These are phyloP conservation scores for Fistulinella cinereoalba DNA, from an alignment of 1,284 basidiomycete genomes.

Conservation along the genomic window DNA sequence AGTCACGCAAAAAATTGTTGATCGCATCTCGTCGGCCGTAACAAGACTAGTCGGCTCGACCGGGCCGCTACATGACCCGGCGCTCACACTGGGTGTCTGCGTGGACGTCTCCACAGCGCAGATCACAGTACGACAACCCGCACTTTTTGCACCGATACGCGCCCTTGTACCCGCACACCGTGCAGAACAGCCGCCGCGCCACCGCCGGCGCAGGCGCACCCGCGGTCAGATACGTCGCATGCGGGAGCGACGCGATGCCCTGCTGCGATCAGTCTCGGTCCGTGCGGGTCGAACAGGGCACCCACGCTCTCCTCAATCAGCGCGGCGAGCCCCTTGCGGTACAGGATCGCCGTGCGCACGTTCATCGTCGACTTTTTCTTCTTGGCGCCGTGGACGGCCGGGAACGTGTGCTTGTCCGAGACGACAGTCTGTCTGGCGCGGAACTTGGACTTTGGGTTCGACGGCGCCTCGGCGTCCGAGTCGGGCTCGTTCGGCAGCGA, in stretches of 20 bases:
- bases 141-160: constrained; percentile 60
- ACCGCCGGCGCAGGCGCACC: constrained; percentile 44
- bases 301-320: constrained; percentile 78
- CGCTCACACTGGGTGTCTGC: constrained; percentile 62
- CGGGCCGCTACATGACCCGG: constrained; percentile 40
- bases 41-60: too few species aligned
- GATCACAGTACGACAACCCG: constrained; percentile 56
- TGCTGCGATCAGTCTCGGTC: constrained; percentile 26
- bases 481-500: constrained; percentile 45
- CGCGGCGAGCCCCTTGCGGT: constrained; percentile 70
- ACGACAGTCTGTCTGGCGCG: constrained; percentile 64
- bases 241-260: constrained; percentile 55
- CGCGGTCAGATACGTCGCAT: constrained; percentile 60
- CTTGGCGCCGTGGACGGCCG: constrained; percentile 33
- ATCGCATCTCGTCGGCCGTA: too few species aligned
- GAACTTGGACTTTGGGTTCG: constrained; percentile 46
- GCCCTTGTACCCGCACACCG: constrained; percentile 69
- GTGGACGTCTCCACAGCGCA: constrained; percentile 54
- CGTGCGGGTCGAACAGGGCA: constrained; percentile 6
- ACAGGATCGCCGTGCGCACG: constrained; percentile 72
- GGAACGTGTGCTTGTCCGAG: constrained; percentile 63
- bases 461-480: constrained; percentile 34
- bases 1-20: constrained; percentile 6
- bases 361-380: constrained; percentile 81
- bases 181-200: constrained; percentile 57